Evolutionary conservation across 2,329 filamentous ascomycete species (phyloP).

Genomic region (Cladophialophora bantiana): DNA sequence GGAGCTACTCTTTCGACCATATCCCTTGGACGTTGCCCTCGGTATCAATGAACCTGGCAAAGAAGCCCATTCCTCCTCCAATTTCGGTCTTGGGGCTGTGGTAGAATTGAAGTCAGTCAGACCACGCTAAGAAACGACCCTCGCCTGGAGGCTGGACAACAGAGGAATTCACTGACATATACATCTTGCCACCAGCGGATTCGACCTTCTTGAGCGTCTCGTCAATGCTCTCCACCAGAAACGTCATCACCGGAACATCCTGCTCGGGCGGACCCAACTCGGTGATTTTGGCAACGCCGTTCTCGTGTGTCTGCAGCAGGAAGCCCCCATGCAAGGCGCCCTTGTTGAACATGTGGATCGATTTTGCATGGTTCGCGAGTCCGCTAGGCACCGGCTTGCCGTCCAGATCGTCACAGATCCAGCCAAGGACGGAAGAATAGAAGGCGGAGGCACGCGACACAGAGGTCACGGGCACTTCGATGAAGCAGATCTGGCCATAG

Average conservation of each 20-base stretch:
- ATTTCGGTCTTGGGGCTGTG: constrained; percentile 12
- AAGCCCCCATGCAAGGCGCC: constrained; percentile 6
- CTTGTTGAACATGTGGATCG: constrained; percentile 15
- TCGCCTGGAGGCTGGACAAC: background rate
- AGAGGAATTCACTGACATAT: constrained; percentile 3
- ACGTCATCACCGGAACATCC: background rate
- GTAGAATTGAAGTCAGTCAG: background rate
- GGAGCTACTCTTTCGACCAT: constrained; percentile 61
- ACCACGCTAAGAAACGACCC: background rate
- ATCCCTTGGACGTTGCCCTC: constrained; percentile 9
- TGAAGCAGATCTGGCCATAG: constrained; percentile 10
- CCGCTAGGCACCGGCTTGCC: background rate
- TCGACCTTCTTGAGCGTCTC: constrained; percentile 10
- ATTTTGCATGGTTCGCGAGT: background rate
- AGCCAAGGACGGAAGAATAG: constrained; percentile 10
- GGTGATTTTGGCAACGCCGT: constrained; percentile 2
- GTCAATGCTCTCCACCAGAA: constrained; percentile 6
- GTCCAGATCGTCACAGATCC: background rate
- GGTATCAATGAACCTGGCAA: constrained; percentile 5
- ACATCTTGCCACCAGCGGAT: background rate
- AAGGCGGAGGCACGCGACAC: background rate
- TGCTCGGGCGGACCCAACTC: background rate
- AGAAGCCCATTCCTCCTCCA: constrained; percentile 16
- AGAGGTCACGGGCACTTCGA: constrained; percentile 10
- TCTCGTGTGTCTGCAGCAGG: background rate